phyloP scores from a whole-genome alignment of 1,139 yeast species.

The Candida dubliniensis region DNA sequence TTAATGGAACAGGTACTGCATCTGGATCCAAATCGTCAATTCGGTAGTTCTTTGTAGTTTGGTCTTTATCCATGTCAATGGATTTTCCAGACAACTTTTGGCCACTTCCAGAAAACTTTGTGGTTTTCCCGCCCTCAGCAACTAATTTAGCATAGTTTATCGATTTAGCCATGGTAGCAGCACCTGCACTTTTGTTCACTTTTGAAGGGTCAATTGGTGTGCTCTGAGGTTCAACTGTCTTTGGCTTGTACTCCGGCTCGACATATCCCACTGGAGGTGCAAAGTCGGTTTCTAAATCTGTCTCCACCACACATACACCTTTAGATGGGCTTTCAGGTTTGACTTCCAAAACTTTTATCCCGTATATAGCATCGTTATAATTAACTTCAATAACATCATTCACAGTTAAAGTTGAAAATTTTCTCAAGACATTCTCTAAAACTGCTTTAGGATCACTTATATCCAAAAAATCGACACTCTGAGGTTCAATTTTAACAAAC shows the following conservation, averaged over 20 bases:
- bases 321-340: conserved; percentile 68
- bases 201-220: conserved; percentile 36
- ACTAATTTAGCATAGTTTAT: conserved; percentile 68
- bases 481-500: conserved; percentile 94
- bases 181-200: conserved; percentile 46
- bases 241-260: conserved; percentile 68
- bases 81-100: conserved; percentile 71
- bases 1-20: conserved; percentile 70
- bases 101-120: conserved; percentile 62
- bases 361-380: conserved; percentile 78
- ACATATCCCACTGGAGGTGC: conserved; percentile 99
- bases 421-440: conserved; percentile 83
- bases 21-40: conserved; percentile 47
- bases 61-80: conserved; percentile 20
- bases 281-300: conserved; percentile 95
- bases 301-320: conserved; percentile 93
- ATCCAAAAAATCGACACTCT: conserved; percentile 87
- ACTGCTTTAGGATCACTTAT: conserved; percentile 97
- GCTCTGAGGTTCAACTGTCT: conserved; percentile 28
- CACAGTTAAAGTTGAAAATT: conserved; percentile 84
- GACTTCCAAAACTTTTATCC: conserved; percentile 82
- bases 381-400: conserved; percentile 82
- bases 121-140: conserved; percentile 24
- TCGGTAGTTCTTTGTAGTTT: conserved; percentile 14
- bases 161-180: conserved; percentile 78